phyloP scores from a whole-genome alignment of 495 filamentous ascomycete genomes.

The Talaromyces ruber region DNA sequence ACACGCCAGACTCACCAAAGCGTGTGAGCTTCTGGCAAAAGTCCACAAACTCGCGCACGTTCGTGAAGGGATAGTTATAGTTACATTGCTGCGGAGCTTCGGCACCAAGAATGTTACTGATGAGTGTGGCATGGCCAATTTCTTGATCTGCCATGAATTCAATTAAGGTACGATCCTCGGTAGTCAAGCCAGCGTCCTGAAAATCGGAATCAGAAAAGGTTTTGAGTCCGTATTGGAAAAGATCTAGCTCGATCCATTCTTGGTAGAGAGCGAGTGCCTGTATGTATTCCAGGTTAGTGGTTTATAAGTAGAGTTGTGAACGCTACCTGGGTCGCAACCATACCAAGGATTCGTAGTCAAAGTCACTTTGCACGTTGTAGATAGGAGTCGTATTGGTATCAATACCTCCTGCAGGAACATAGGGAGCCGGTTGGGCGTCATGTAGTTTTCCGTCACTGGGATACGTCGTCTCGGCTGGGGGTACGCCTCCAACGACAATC shows the following conservation, averaged over 20 bases:
- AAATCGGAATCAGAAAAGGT: conserved; percentile 67
- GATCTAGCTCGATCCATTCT: conserved; percentile 82
- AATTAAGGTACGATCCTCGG: conserved; percentile 63
- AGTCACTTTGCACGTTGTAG: conserved; percentile 63
- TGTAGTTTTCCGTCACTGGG: conserved; percentile 62
- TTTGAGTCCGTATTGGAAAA: conserved; percentile 73
- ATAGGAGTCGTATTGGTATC: conserved; percentile 71
- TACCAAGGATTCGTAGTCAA: conserved; percentile 64
- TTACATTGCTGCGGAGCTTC: conserved; percentile 62
- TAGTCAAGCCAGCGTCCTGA: conserved; percentile 52
- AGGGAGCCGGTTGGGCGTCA: conserved; percentile 59
- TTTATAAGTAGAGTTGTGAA: conserved; percentile 3
- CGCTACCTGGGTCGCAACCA: conserved; percentile 18
- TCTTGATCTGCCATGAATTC: conserved; percentile 85
- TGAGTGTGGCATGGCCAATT: conserved; percentile 66
- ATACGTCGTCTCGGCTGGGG: conserved; percentile 49
- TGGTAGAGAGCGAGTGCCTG: conserved; percentile 61
- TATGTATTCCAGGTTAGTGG: conserved; percentile 25
- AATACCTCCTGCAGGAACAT: conserved; percentile 64
- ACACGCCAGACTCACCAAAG: conserved; percentile 74
- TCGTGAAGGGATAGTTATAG: conserved; percentile 77
- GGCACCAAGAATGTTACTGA: conserved; percentile 72
- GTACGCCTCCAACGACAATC: conserved; percentile 36
- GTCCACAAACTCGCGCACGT: conserved; percentile 72
- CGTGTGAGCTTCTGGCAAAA: conserved; percentile 83